Conservation (phyloP, 371 early-diverging fungal species). For the Rhizopus delemar region DNA sequence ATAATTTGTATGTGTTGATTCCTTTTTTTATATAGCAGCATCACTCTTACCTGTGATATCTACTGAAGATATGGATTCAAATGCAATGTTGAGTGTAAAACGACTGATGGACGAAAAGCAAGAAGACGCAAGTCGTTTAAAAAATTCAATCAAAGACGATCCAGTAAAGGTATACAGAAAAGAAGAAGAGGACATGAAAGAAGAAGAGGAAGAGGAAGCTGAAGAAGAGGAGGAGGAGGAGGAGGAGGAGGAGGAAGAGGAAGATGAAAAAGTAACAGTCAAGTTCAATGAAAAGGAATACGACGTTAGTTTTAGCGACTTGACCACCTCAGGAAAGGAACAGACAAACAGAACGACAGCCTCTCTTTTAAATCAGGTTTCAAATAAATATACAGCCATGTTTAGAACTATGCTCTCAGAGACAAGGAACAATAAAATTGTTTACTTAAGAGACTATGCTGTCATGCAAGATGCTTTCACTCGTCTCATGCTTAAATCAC, state of each 20-base stretch:
- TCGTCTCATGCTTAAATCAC: constrained; percentile 37
- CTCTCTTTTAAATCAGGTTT: constrained; percentile 8
- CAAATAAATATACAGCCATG: constrained; percentile 18
- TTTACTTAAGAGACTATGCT: constrained; percentile 53
- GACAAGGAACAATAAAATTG: constrained; percentile 23
- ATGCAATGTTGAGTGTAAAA: constrained; percentile 19
- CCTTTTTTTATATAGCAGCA: constrained; percentile 5
- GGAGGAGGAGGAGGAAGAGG: constrained; percentile 1
- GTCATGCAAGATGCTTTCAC: constrained; percentile 46
- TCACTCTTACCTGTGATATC: constrained; percentile 19
- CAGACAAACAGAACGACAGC: constrained; percentile 4
- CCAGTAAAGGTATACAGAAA: not conserved
- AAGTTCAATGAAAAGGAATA: constrained; percentile 4
- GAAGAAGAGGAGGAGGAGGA: constrained; percentile 15
- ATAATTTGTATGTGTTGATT: not conserved
- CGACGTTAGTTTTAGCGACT: not conserved
- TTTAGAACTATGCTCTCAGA: constrained; percentile 17
- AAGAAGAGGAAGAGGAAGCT: constrained; percentile 10
- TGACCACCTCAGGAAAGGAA: not conserved
- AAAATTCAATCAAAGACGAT: not conserved
- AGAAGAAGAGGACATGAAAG: constrained; percentile 4
- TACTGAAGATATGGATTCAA: constrained; percentile 16
- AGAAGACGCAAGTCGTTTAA: not conserved
- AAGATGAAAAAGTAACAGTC: constrained; percentile 6
- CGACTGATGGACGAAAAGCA: constrained; percentile 7